phyloP scores from a whole-genome alignment of 2,329 filamentous ascomycete species.

The Aspergillus sp. region DNA sequence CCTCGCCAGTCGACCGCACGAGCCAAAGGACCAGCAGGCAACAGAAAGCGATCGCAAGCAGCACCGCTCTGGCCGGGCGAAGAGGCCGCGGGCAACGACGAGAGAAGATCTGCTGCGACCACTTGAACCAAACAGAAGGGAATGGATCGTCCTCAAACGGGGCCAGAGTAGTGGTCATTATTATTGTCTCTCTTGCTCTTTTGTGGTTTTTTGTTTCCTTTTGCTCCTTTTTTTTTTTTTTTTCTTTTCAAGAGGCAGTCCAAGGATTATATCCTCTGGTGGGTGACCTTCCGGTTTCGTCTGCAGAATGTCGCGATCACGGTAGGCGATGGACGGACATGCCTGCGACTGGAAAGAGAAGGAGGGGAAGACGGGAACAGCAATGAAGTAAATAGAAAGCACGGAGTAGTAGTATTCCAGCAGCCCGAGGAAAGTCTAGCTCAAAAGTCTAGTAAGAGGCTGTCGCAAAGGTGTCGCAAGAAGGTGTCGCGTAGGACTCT shows the following conservation, averaged over 20 bases:
- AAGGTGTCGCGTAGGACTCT: too few relatives aligned
- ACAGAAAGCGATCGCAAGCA: slow-evolving; percentile 11
- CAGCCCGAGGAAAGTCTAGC: too few relatives aligned
- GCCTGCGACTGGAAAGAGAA: neutral
- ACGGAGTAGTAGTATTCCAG: too few relatives aligned
- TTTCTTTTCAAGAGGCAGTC: too few relatives aligned
- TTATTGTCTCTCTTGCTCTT: neutral
- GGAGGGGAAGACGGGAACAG: too few relatives aligned
- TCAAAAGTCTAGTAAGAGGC: too few relatives aligned
- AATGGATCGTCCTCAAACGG: slow-evolving; percentile 17
- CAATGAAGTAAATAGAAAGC: too few relatives aligned
- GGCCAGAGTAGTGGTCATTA: slow-evolving; percentile 20
- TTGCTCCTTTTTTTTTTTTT: neutral
- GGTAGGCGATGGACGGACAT: neutral
- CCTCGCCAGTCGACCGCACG: slow-evolving; percentile 12
- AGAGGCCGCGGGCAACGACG: slow-evolving; percentile 16
- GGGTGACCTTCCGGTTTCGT: too few relatives aligned
- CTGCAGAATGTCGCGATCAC: neutral
- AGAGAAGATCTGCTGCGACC: slow-evolving; percentile 18
- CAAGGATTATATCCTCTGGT: too few relatives aligned
- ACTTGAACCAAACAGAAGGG: slow-evolving; percentile 13
- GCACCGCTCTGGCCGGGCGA: slow-evolving; percentile 18
- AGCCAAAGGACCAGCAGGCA: slow-evolving; percentile 18
- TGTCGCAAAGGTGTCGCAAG: too few relatives aligned
- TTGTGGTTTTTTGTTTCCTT: neutral